Conservation (phyloP, 108 stramenopile species). For the Cyclotella kingstonii region DNA sequence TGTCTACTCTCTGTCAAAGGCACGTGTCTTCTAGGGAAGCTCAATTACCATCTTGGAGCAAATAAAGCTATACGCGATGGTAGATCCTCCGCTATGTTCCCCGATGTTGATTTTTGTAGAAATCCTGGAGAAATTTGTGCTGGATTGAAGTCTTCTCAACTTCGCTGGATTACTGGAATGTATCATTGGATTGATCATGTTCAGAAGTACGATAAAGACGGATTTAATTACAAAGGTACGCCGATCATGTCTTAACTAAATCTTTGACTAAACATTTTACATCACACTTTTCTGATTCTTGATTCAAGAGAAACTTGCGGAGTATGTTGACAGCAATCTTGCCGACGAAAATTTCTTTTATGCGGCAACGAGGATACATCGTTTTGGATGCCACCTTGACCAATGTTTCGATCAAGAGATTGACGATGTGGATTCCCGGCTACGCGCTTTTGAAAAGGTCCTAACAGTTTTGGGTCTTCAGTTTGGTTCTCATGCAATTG, state of each 20-base stretch:
- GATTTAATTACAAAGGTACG: conserved; percentile 41
- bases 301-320: conserved; percentile 12
- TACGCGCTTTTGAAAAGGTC: conserved; percentile 42
- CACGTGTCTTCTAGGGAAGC: conserved; percentile 45
- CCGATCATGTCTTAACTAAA: no score
- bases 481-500: conserved; percentile 32
- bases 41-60: conserved; percentile 44
- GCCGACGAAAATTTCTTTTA: conserved; percentile 15
- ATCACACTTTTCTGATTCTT: background rate
- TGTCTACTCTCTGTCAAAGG: conserved; percentile 38
- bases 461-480: conserved; percentile 30
- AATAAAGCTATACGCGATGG: conserved; percentile 33
- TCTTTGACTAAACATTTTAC: background rate
- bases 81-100: conserved; percentile 28
- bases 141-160: conserved; percentile 29
- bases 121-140: conserved; percentile 26
- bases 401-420: conserved; percentile 9
- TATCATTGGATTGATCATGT: conserved; percentile 49
- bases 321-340: conserved; percentile 35
- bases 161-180: conserved; percentile 50
- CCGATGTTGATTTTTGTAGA: conserved; percentile 40
- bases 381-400: conserved; percentile 35
- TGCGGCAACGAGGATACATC: conserved; percentile 17
- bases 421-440: conserved; percentile 28
- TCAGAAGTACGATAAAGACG: conserved; percentile 32